Conservation (phyloP, 2,329 filamentous ascomycete species). For the Ophiostoma perfectum region DNA sequence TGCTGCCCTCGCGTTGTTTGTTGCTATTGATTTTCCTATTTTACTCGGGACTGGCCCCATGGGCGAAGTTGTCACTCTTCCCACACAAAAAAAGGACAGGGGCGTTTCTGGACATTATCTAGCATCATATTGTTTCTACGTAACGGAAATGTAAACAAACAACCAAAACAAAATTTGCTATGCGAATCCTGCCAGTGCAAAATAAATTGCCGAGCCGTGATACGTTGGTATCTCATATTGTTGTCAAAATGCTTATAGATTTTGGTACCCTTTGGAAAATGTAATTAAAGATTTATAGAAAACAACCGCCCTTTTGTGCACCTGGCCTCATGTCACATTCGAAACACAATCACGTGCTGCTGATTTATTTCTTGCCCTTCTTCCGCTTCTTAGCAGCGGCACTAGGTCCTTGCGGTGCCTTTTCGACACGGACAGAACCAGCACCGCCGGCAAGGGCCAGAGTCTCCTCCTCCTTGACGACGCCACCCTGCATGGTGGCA, state of each 20-base stretch:
- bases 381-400: conserved; percentile 37
- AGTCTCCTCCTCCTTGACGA: conserved; percentile 67
- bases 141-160: background rate
- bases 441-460: conserved; percentile 59
- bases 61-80: background rate
- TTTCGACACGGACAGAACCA: conserved; percentile 59
- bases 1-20: background rate
- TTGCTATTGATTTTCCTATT: background rate
- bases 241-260: background rate
- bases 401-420: conserved; percentile 35
- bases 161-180: background rate
- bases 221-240: too few relatives aligned
- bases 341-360: background rate
- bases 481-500: conserved; percentile 77
- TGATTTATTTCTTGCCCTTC: conserved; percentile 38
- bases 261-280: background rate
- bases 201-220: too few relatives aligned
- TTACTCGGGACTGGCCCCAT: background rate
- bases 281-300: background rate
- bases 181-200: too few relatives aligned
- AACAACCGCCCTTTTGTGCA: conserved; percentile 1
- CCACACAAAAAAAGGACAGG: background rate
- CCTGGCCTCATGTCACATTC: background rate
- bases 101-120: background rate
- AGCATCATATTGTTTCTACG: background rate